Evolutionary conservation across 169 alveolate species (phyloP), one percentile per base, ranked within the genome.

Genomic region (Plasmodium gaboni): DNA sequence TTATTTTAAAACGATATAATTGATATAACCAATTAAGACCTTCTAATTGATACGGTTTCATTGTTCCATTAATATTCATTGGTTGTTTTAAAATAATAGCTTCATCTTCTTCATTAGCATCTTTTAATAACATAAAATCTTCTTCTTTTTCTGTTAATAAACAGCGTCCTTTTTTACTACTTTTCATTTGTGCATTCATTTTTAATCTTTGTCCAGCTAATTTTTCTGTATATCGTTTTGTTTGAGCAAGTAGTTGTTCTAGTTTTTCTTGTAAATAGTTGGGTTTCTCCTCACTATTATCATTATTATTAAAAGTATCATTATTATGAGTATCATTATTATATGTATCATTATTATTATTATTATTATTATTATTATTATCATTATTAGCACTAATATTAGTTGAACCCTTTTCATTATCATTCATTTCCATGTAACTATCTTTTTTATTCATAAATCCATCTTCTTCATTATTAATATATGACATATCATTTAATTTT

Each of bases 21-120:
- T 97, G 97, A 86, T 97, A 99, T 38, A 98, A 93, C 99, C 99
- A 98, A 89, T 98, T 95, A 22, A 98, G 93, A 1, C 99, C 99
- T 88, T 98, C 99, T 59, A 98, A 87, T 85, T 98, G 98, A 91
- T 98, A 98, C 48, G 98, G 99, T 88, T 98, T 98, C 68, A 98
- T 93, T 0, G 91, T 93, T 10, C 99, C 99, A 57, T 87, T 89
- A 46, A 94, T 73, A 19, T 74, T 92, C 12, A 44, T 48, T 3
- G 96, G 96, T 50, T 94, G 96, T 0, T 68, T 72, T 10, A 70
- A 32, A 2, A 76, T 76, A 13, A 76, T 59, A 13, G 76, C 15
- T 8, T 76, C 89, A n/a, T 76, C 89, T 22, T 76, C 89, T 17
- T 76, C 89, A 55, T 65, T 65, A 1, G 89, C 89, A 19, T 76